phyloP scores from a whole-genome alignment of 208 protist species.

The Porcisia deanei region DNA sequence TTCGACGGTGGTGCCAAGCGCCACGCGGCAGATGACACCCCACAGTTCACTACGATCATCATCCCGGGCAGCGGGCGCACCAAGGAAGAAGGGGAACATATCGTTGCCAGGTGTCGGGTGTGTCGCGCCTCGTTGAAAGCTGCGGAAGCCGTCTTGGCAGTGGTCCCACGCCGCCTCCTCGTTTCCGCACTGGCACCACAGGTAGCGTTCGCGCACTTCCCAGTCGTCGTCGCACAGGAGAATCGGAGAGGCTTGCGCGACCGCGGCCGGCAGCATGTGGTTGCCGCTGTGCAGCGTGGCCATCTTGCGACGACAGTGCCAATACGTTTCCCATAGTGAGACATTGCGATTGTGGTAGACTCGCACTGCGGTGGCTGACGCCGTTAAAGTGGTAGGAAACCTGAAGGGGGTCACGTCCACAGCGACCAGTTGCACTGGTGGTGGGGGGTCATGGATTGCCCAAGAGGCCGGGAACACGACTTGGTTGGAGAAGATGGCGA shows the following conservation, averaged over 20 bases:
- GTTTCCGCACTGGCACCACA: conserved; percentile 52
- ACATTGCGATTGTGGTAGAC: conserved; percentile 61
- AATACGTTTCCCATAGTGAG: conserved; percentile 65
- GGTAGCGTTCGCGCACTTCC: conserved; percentile 66
- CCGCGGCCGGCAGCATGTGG: conserved; percentile 38
- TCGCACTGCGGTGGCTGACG: not conserved
- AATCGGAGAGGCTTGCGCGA: conserved; percentile 24
- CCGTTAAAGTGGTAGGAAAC: conserved; percentile 11
- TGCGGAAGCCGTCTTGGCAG: conserved; percentile 50
- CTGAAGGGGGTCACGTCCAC: conserved; percentile 30
- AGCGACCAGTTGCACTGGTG: conserved; percentile 38
- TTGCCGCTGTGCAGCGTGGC: conserved; percentile 33
- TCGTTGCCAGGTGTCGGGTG: conserved; percentile 6
- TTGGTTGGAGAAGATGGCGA: conserved; percentile 50
- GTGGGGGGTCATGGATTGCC: conserved; percentile 31
- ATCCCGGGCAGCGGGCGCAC: not conserved
- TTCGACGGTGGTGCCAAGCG: conserved; percentile 59
- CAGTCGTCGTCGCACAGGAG: conserved; percentile 63
- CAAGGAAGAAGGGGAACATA: conserved; percentile 9
- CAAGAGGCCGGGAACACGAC: conserved; percentile 49
- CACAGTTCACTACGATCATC: conserved; percentile 16
- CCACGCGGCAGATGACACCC: conserved; percentile 55
- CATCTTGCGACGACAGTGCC: conserved; percentile 52
- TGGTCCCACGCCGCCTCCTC: conserved; percentile 60
- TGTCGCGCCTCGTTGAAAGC: conserved; percentile 6